Evolutionary conservation across 2,329 filamentous ascomycete genomes (phyloP).

Genomic region (Stenocarpella maydis): DNA sequence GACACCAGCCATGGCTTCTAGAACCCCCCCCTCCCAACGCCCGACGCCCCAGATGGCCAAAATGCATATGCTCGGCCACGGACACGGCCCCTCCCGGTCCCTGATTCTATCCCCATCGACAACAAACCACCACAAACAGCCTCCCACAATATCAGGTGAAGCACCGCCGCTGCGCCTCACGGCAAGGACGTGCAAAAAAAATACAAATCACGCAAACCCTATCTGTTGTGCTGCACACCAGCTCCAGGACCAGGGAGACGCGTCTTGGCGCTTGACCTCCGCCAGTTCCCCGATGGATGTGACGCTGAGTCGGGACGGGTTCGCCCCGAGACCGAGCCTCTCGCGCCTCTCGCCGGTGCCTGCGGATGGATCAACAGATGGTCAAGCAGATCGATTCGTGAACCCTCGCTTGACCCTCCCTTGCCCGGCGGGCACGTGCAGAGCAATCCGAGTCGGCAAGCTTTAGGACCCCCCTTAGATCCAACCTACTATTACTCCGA

Average conservation of each 20-base stretch:
- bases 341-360: not conserved
- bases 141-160: constrained; percentile 11
- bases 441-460: not conserved
- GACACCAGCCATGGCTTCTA: constrained; percentile 15
- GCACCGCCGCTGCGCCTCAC: not conserved
- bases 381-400: not conserved
- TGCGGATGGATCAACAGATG: constrained; percentile 27
- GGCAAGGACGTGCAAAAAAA: not conserved
- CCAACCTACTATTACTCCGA: constrained; percentile 22
- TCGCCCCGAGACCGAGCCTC: not conserved
- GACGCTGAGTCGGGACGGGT: constrained; percentile 24
- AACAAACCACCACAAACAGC: not conserved
- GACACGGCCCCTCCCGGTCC: constrained; percentile 2
- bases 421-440: constrained; percentile 11
- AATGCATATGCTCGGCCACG: not conserved
- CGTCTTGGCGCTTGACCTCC: not conserved
- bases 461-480: not conserved
- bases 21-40: not conserved
- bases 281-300: constrained; percentile 8
- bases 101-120: not conserved
- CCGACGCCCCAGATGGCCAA: not conserved
- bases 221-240: constrained; percentile 14
- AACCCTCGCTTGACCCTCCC: not conserved
- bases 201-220: constrained; percentile 25
- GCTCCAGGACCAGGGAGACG: not conserved